A percentile compares a stretch with the other conserved stretches of the same genome.
Conservation (phyloP, 176 grass and related monocot genomes). For the Eleusine coracana region DNA sequence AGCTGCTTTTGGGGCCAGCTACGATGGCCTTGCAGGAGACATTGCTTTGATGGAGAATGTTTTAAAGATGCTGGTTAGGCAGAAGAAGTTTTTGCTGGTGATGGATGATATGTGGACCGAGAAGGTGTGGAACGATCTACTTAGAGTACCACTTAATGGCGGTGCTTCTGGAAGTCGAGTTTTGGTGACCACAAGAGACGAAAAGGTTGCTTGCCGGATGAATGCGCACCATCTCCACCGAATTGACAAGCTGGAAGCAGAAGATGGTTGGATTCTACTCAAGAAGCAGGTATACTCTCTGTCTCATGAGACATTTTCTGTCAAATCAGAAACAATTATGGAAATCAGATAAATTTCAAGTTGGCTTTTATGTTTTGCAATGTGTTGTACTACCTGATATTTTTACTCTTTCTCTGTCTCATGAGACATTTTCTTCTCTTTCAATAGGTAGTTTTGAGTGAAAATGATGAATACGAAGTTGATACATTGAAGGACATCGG, state of each 20-base stretch:
- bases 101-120: slow-evolving; percentile 52
- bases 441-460: background rate
- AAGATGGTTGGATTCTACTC: slow-evolving; percentile 40
- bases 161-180: slow-evolving; percentile 11
- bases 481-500: background rate
- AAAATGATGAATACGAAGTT: background rate
- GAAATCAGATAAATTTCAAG: too few relatives aligned
- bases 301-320: too few relatives aligned
- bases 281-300: background rate
- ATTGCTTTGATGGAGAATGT: background rate
- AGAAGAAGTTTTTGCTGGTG: slow-evolving; percentile 41
- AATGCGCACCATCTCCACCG: slow-evolving; percentile 6
- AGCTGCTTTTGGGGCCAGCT: background rate
- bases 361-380: too few relatives aligned
- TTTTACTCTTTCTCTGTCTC: too few relatives aligned
- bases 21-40: background rate
- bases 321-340: too few relatives aligned
- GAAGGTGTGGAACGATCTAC: slow-evolving; percentile 15
- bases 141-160: background rate
- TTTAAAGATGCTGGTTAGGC: background rate
- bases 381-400: too few relatives aligned
- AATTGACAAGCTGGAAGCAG: slow-evolving; percentile 14
- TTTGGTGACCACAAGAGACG: slow-evolving; percentile 38
- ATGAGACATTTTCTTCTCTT: background rate
- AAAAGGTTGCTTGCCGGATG: background rate